Percentiles rank a stretch among this genome's conserved stretches.
Evolutionary conservation across 1,284 basidiomycete genomes (phyloP).

Genomic region (Taiwanofungus camphoratus): DNA sequence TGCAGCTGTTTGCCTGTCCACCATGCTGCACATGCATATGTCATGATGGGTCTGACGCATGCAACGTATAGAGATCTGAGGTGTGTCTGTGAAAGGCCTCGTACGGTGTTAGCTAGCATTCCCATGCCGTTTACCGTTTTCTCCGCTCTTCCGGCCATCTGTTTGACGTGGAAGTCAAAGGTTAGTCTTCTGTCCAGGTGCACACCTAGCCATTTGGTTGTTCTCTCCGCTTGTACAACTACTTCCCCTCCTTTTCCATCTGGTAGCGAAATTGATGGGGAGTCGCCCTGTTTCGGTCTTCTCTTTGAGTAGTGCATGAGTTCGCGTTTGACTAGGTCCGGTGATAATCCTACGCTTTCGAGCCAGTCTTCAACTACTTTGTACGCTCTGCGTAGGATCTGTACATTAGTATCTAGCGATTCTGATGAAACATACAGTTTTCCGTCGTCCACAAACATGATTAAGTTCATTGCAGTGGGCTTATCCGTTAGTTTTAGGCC

Average conservation of each 20-base stretch:
- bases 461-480: neutral
- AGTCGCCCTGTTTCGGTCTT: neutral
- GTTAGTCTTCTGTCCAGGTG: conserved; percentile 8
- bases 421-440: conserved; percentile 1
- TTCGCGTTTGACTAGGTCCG: conserved; percentile 4
- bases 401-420: conserved; percentile 3
- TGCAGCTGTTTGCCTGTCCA: conserved; percentile 4
- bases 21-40: conserved; percentile 6
- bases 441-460: conserved; percentile 11
- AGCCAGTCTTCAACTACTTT: neutral
- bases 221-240: neutral
- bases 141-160: conserved; percentile 4
- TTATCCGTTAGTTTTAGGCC: neutral
- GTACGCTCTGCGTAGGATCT: conserved; percentile 1
- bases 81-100: conserved; percentile 7
- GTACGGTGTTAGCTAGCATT: conserved; percentile 9
- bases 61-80: conserved; percentile 8
- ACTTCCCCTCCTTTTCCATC: neutral
- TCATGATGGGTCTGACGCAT: conserved; percentile 5
- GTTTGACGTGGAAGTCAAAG: conserved; percentile 6
- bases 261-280: conserved; percentile 1
- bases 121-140: conserved; percentile 4
- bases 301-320: conserved; percentile 3
- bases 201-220: conserved; percentile 10
- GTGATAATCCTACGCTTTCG: neutral